Percentiles rank a stretch among this genome's conserved stretches.
phyloP scores from a whole-genome alignment of 176 grass and related monocot genomes.

The Eleusine indica region DNA sequence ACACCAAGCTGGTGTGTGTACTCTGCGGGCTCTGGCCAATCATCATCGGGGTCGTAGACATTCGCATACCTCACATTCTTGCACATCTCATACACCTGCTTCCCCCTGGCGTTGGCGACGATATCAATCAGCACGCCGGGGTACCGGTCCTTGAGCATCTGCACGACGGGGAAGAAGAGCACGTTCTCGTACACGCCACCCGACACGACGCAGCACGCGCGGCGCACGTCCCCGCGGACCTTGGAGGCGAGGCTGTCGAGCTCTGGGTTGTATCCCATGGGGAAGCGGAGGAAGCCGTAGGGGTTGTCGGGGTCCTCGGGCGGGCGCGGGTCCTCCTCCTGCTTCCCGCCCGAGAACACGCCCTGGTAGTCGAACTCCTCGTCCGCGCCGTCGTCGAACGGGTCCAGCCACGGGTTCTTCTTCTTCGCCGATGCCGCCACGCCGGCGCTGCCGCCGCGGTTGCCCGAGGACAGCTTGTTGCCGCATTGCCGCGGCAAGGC shows the following conservation, averaged over 20 bases:
- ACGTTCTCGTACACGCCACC: slow-evolving; percentile 97
- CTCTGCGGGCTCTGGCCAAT: slow-evolving; percentile 76
- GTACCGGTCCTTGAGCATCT: slow-evolving; percentile 83
- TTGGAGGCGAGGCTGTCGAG: slow-evolving; percentile 81
- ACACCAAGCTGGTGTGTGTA: slow-evolving; percentile 83
- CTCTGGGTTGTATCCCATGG: slow-evolving; percentile 79
- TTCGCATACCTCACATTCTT: slow-evolving; percentile 86
- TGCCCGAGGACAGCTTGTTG: neutral
- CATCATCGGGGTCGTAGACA: slow-evolving; percentile 73
- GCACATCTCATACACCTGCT: slow-evolving; percentile 93
- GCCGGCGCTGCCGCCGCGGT: neutral
- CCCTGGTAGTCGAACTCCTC: slow-evolving; percentile 68
- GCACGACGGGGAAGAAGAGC: slow-evolving; percentile 88
- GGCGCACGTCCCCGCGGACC: slow-evolving; percentile 80
- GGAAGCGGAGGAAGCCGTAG: slow-evolving; percentile 87
- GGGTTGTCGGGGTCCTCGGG: slow-evolving; percentile 73
- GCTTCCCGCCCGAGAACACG: slow-evolving; percentile 75
- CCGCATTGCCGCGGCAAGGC: neutral
- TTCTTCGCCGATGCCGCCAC: slow-evolving; percentile 48
- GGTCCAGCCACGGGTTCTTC: slow-evolving; percentile 94
- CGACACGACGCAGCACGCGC: slow-evolving; percentile 84
- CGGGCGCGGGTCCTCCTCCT: slow-evolving; percentile 86
- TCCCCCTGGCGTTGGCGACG: slow-evolving; percentile 67
- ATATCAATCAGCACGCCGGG: slow-evolving; percentile 86
- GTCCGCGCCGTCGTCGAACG: slow-evolving; percentile 79